Percentiles rank a stretch among this genome's conserved stretches.
These are phyloP conservation scores for Botrytis galanthina DNA, from an alignment of 2,329 filamentous ascomycete genomes.

Conservation along the genomic window DNA sequence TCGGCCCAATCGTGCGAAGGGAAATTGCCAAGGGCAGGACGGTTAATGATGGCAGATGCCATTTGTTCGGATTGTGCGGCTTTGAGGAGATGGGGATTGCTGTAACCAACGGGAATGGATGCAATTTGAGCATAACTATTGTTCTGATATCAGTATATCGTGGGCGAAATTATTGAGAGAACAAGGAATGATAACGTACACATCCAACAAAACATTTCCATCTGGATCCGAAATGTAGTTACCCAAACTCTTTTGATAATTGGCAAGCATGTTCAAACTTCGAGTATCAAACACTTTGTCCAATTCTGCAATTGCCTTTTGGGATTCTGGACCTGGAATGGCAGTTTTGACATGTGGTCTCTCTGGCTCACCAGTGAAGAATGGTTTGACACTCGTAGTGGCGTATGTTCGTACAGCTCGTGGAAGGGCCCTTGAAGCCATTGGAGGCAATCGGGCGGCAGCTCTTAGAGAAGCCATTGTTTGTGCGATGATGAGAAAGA, in stretches of 20 bases:
- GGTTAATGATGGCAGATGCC: slow-evolving; percentile 71
- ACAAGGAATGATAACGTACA: slow-evolving; percentile 39
- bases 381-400: slow-evolving; percentile 31
- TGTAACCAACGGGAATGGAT: slow-evolving; percentile 81
- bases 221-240: slow-evolving; percentile 54
- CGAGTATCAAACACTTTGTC: slow-evolving; percentile 52
- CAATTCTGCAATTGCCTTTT: slow-evolving; percentile 44
- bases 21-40: slow-evolving; percentile 78
- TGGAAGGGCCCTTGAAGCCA: slow-evolving; percentile 26
- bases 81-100: slow-evolving; percentile 65
- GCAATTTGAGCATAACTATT: slow-evolving; percentile 74
- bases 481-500: neutral
- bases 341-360: slow-evolving; percentile 38
- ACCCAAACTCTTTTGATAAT: slow-evolving; percentile 52
- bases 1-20: slow-evolving; percentile 72
- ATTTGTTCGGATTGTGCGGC: slow-evolving; percentile 69
- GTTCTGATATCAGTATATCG: slow-evolving; percentile 25
- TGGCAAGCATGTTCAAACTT: slow-evolving; percentile 52
- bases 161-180: neutral
- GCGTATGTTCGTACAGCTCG: slow-evolving; percentile 28
- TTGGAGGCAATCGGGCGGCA: slow-evolving; percentile 34
- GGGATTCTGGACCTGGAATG: slow-evolving; percentile 42
- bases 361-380: slow-evolving; percentile 38
- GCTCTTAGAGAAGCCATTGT: slow-evolving; percentile 38
- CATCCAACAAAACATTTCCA: slow-evolving; percentile 50